Conservation (phyloP, 2,329 filamentous ascomycete genomes). For the Penicillium griseofulvum region DNA sequence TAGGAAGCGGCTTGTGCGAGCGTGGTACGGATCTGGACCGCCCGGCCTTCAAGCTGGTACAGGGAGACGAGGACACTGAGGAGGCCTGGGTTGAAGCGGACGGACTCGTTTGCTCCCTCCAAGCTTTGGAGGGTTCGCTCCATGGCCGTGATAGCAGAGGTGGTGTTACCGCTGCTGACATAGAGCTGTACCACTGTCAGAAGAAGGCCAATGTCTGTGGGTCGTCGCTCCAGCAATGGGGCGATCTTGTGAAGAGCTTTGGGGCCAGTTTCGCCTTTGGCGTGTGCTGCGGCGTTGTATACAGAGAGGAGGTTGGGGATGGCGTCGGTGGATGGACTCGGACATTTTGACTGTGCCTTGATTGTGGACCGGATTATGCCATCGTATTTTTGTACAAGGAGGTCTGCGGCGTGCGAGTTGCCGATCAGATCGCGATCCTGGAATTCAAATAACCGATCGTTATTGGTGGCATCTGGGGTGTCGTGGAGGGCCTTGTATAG, state of each 20-base stretch:
- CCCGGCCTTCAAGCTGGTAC: conserved; percentile 73
- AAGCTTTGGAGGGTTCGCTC: conserved; percentile 72
- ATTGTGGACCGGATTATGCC: conserved; percentile 58
- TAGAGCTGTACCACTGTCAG: conserved; percentile 81
- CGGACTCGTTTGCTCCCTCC: conserved; percentile 65
- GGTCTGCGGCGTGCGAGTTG: conserved; percentile 56
- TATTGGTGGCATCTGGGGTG: conserved; percentile 45
- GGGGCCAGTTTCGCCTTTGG: conserved; percentile 58
- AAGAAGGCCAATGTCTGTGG: conserved; percentile 75
- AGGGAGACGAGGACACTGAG: conserved; percentile 76
- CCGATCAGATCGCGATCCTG: conserved; percentile 55
- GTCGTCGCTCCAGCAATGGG: conserved; percentile 68
- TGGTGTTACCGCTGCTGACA: conserved; percentile 66
- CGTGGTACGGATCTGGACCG: conserved; percentile 67
- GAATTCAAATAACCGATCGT: conserved; percentile 59
- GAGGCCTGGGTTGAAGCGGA: conserved; percentile 79
- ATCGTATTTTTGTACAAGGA: conserved; percentile 60
- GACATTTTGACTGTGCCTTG: conserved; percentile 48
- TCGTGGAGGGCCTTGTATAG: conserved; percentile 57
- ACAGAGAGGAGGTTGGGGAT: conserved; percentile 58
- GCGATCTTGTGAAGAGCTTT: conserved; percentile 68
- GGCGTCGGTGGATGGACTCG: conserved; percentile 51
- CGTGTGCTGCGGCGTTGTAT: conserved; percentile 71
- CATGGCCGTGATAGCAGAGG: conserved; percentile 70
- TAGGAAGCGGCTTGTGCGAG: conserved; percentile 75